Conservation (phyloP, 768 basidiomycete genomes). For the Multifurca ochricompacta region DNA sequence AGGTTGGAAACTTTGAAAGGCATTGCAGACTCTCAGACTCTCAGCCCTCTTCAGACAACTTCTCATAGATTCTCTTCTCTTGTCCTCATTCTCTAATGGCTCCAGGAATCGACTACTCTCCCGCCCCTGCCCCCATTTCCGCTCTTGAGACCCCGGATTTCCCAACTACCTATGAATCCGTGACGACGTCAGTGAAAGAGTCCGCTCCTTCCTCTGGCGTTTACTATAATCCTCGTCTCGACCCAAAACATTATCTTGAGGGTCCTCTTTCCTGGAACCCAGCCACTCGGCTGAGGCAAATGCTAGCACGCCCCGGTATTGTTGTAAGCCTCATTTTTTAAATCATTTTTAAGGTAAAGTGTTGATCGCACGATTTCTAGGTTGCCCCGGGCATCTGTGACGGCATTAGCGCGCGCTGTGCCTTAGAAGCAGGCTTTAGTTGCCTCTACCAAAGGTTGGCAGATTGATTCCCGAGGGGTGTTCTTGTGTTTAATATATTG, state of each 20-base stretch:
- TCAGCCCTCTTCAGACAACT: background rate
- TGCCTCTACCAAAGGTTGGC: slow-evolving; percentile 67
- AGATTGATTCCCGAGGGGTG: background rate
- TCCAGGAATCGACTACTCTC: slow-evolving; percentile 3
- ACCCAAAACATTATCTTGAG: slow-evolving; percentile 59
- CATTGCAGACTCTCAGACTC: background rate
- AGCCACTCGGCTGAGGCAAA: slow-evolving; percentile 56
- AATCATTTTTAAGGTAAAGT: background rate
- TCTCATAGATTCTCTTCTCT: background rate
- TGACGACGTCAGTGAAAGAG: background rate
- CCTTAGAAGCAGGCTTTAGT: slow-evolving; percentile 69
- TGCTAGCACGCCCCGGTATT: slow-evolving; percentile 57
- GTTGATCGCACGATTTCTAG: slow-evolving; percentile 28
- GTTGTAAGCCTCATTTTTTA: slow-evolving; percentile 41
- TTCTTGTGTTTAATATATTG: background rate
- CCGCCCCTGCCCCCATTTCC: background rate
- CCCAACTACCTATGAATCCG: background rate
- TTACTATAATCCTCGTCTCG: slow-evolving; percentile 63
- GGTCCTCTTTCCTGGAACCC: slow-evolving; percentile 63
- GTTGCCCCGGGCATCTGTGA: slow-evolving; percentile 75
- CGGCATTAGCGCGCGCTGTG: slow-evolving; percentile 73
- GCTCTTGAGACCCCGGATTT: background rate
- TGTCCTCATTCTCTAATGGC: background rate
- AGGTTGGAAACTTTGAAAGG: no score
- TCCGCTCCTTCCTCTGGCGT: slow-evolving; percentile 18